phyloP scores from a whole-genome alignment of 2,329 filamentous ascomycete species.

The Ophiostoma piceae region DNA sequence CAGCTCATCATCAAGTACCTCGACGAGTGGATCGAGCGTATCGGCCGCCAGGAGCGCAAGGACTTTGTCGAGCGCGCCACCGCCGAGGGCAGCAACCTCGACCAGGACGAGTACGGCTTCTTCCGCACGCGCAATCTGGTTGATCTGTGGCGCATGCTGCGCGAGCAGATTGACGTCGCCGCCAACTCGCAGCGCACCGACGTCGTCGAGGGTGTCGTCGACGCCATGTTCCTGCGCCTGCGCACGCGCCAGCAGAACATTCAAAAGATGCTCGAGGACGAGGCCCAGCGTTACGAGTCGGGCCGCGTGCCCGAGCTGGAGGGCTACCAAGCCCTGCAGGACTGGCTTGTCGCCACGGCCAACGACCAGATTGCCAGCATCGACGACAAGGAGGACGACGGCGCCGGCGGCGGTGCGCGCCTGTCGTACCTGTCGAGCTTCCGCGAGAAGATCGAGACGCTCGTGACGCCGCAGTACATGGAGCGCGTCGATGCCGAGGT shows the following conservation, averaged over 20 bases:
- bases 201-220: conserved; percentile 89
- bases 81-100: conserved; percentile 68
- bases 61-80: conserved; percentile 74
- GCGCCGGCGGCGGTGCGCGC: conserved; percentile 41
- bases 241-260: conserved; percentile 77
- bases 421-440: conserved; percentile 82
- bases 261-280: conserved; percentile 83
- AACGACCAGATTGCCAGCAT: conserved; percentile 99
- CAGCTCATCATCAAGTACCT: conserved; percentile 92
- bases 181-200: conserved; percentile 79
- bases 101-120: conserved; percentile 81
- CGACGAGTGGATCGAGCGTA: conserved; percentile 96
- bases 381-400: conserved; percentile 71
- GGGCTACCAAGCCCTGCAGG: conserved; percentile 74
- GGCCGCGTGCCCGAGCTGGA: conserved; percentile 52
- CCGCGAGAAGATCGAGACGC: conserved; percentile 71
- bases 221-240: conserved; percentile 88
- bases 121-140: conserved; percentile 88
- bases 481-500: conserved; percentile 69
- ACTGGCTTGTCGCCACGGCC: conserved; percentile 94
- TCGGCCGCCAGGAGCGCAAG: conserved; percentile 74
- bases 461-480: conserved; percentile 76
- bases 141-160: conserved; percentile 96
- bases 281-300: conserved; percentile 67
- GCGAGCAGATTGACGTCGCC: conserved; percentile 83